A percentile compares a stretch with the other conserved stretches of the same genome.
Conservation (phyloP, 1,284 basidiomycete species). For the Ustilago vetiveriae region DNA sequence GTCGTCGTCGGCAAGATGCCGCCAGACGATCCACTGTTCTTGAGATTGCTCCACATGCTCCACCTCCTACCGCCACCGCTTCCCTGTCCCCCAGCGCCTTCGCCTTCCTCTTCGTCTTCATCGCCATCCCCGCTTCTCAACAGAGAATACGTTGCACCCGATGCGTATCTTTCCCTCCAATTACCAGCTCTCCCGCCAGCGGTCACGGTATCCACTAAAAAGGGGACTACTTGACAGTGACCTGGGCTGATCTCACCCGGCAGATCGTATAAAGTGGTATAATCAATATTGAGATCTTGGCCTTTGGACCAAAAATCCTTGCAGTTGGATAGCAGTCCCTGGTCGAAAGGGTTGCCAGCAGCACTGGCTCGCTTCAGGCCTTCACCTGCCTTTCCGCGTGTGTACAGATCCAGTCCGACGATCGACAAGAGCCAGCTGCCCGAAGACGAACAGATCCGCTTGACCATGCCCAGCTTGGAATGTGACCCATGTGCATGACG, state of each 20-base stretch:
- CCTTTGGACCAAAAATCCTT: slow-evolving; percentile 91
- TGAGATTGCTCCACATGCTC: slow-evolving; percentile 29
- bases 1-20: slow-evolving; percentile 15
- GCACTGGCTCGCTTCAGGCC: slow-evolving; percentile 75
- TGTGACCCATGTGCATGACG: slow-evolving; percentile 14
- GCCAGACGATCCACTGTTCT: background rate
- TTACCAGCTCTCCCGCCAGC: slow-evolving; percentile 2
- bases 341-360: slow-evolving; percentile 90
- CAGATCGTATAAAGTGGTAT: slow-evolving; percentile 87
- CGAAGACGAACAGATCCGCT: slow-evolving; percentile 4
- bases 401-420: slow-evolving; percentile 91
- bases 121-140: slow-evolving; percentile 9
- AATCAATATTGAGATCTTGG: slow-evolving; percentile 85
- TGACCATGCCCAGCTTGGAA: slow-evolving; percentile 8
- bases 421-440: slow-evolving; percentile 81
- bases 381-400: slow-evolving; percentile 83
- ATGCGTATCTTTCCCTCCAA: slow-evolving; percentile 6
- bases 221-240: slow-evolving; percentile 28
- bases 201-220: slow-evolving; percentile 22
- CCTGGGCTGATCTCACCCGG: slow-evolving; percentile 37
- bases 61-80: slow-evolving; percentile 5
- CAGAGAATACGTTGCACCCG: slow-evolving; percentile 7
- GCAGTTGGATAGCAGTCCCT: slow-evolving; percentile 85
- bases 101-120: slow-evolving; percentile 10
- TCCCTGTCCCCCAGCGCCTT: background rate